Evolutionary conservation across 345 rosid genomes (phyloP), one percentile per base, ranked within the genome.

Genomic region (Populus nigra): DNA sequence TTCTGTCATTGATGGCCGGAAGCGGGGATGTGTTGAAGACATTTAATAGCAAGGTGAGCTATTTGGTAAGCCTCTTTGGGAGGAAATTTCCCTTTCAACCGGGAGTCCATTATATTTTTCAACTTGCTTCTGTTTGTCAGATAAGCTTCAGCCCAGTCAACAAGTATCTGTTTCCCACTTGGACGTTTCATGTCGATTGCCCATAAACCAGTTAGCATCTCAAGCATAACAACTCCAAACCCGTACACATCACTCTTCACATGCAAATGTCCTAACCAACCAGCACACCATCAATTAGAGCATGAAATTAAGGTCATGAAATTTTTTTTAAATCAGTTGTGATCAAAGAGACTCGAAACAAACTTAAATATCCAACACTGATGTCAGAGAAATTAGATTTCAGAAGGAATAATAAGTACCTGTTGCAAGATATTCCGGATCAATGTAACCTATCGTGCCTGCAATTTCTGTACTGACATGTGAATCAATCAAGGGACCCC

Each of bases 1-100:
- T 78, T 78, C 81, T 50, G 66, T 50, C 81, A 78, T 78, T 13
- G 81, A 71, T 23, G 76, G 72, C 5, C 76, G 72, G 13, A 43
- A 8, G 45, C 5, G 13, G 12, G 82, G 36, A 0, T 67, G 0
- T 5, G 8, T 53, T 3, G 8, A 17, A 66, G 41, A 67, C 81
- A 78, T 16, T 6, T 73, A 25, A 66, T 12, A 66, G 77, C 73
- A 43, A 73, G 69, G 27, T 41, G 31, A 8, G 82, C 78, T 4
- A 68, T 55, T 16, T 38, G 13, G 5, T 36, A 20, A 22, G 74
- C 77, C 16, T 43, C 69, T 35, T 45, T 68, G 63, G n/a, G 8
- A 18, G 78, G 15, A 45, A 61, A 69, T 39, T 74, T 69, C 2
- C 2, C 78, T 63, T 47, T 74, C 59, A 79, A 59, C 49, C 50